phyloP scores from a whole-genome alignment of 2,329 filamentous ascomycete species.

The Fusarium brevicatenulatum region DNA sequence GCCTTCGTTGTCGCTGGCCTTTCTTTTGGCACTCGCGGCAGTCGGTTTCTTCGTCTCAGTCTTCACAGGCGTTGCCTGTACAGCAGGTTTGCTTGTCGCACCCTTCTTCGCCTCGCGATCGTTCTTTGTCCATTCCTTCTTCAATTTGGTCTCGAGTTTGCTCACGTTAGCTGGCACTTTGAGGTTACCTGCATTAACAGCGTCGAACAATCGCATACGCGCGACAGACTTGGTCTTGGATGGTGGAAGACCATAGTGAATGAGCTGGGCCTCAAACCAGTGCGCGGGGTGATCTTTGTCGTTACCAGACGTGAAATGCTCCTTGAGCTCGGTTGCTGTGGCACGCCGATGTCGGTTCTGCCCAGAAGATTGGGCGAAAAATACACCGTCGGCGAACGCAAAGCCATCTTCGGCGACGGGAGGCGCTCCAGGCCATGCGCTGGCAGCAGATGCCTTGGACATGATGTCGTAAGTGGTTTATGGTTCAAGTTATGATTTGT shows the following conservation, averaged over 20 bases:
- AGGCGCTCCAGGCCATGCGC: constrained; percentile 27
- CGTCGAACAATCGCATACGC: constrained; percentile 67
- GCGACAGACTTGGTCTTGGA: constrained; percentile 68
- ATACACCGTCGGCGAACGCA: constrained; percentile 54
- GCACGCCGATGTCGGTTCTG: constrained; percentile 59
- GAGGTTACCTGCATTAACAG: constrained; percentile 60
- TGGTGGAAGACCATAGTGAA: constrained; percentile 68
- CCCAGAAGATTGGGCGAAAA: constrained; percentile 57
- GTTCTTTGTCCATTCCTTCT: constrained; percentile 65
- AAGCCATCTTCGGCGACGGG: constrained; percentile 50
- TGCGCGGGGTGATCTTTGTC: constrained; percentile 64
- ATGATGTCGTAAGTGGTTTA: not conserved
- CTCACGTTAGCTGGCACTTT: constrained; percentile 59
- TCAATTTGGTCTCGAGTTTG: constrained; percentile 64
- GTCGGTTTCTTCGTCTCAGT: not conserved
- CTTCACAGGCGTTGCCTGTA: not conserved
- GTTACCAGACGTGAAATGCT: constrained; percentile 55
- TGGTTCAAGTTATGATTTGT: not conserved
- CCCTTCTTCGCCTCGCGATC: constrained; percentile 60
- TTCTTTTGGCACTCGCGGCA: constrained; percentile 45
- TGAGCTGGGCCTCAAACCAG: constrained; percentile 70
- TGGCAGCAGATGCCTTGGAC: constrained; percentile 4
- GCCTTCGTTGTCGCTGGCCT: constrained; percentile 11
- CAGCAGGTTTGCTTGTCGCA: not conserved
- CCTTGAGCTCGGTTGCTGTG: constrained; percentile 55